A percentile compares a stretch with the other conserved stretches of the same genome.
Evolutionary conservation across 148 eudicot species (phyloP).

Genomic region (Camellia granthamiana): DNA sequence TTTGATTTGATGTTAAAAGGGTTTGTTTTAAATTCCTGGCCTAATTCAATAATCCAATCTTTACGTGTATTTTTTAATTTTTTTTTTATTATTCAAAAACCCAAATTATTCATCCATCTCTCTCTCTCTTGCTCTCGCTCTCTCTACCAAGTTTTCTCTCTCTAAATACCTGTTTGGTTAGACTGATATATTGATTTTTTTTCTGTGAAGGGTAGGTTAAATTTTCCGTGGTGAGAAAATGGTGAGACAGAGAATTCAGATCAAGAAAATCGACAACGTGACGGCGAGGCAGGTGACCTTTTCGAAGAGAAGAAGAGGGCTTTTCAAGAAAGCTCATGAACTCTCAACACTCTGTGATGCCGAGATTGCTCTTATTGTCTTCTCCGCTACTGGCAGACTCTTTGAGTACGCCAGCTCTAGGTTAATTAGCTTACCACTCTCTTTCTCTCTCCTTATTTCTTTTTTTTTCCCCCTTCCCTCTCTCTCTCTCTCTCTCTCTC

Average conservation of each 20-base stretch:
- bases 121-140: neutral
- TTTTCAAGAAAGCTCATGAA: conserved; percentile 30
- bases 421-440: neutral
- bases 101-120: neutral
- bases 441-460: neutral
- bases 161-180: neutral
- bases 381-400: conserved; percentile 29
- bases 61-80: too few relatives aligned
- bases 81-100: neutral
- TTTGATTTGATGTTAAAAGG: neutral
- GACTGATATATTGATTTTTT: neutral
- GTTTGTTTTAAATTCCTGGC: neutral
- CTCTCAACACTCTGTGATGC: conserved; percentile 31
- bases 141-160: neutral
- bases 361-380: conserved; percentile 25
- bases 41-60: neutral
- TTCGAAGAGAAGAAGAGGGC: conserved; percentile 30
- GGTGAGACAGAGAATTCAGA: conserved; percentile 30
- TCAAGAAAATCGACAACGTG: conserved; percentile 26
- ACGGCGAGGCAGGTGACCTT: conserved; percentile 28
- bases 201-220: neutral
- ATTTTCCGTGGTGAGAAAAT: neutral
- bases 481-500: neutral
- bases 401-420: conserved; percentile 27
- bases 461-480: too few relatives aligned